Evolutionary conservation across 1,139 yeast genomes (phyloP).

Genomic region (Nakaseomyces sp.): DNA sequence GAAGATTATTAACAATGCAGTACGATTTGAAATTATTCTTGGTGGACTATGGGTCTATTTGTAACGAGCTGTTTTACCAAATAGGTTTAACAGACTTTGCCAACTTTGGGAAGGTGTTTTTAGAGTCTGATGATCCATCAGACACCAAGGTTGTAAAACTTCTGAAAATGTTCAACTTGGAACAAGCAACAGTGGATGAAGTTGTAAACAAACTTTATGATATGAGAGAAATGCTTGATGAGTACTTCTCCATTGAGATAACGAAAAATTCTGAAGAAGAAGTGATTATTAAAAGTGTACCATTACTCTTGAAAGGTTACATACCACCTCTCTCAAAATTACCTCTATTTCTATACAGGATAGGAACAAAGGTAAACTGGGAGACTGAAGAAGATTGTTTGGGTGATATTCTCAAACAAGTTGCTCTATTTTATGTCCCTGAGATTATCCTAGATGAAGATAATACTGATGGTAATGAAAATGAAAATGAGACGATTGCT

Average conservation of each 20-base stretch:
- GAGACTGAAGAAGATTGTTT: constrained; percentile 60
- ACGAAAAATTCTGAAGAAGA: constrained; percentile 23
- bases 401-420: constrained; percentile 51
- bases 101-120: constrained; percentile 61
- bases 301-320: constrained; percentile 58
- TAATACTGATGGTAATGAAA: too few species aligned
- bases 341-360: constrained; percentile 54
- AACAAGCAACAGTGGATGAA: constrained; percentile 15
- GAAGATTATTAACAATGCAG: constrained; percentile 73
- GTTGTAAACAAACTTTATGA: constrained; percentile 31
- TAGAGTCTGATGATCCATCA: constrained; percentile 31
- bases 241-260: constrained; percentile 58
- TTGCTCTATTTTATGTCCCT: constrained; percentile 71
- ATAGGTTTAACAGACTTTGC: constrained; percentile 68
- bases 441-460: constrained; percentile 35
- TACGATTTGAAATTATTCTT: constrained; percentile 67
- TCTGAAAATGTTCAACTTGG: constrained; percentile 13
- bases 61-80: constrained; percentile 71
- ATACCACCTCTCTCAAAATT: constrained; percentile 56
- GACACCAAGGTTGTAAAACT: constrained; percentile 9
- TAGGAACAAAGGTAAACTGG: constrained; percentile 56
- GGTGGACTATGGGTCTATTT: constrained; percentile 69
- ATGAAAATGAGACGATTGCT: constrained; percentile 10
- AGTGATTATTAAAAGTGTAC: constrained; percentile 43
- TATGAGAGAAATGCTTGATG: constrained; percentile 70